Percentiles rank a stretch among this genome's conserved stretches.
These are phyloP conservation scores for Gymnopilus dilepis DNA, from an alignment of 768 basidiomycete genomes.

Conservation along the genomic window DNA sequence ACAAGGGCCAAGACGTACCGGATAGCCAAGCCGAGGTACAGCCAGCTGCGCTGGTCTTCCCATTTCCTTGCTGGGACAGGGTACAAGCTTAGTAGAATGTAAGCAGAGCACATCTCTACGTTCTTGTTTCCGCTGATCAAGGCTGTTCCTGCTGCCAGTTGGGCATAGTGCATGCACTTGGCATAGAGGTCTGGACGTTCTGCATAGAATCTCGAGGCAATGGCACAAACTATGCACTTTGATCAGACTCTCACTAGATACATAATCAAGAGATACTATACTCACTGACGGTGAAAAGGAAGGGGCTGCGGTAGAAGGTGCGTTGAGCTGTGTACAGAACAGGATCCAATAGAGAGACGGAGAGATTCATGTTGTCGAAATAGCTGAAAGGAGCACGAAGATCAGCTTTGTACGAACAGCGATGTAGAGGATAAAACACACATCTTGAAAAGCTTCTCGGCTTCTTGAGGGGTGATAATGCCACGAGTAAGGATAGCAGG, in stretches of 20 bases:
- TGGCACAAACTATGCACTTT: slow-evolving; percentile 71
- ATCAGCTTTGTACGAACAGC: background rate
- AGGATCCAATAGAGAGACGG: slow-evolving; percentile 80
- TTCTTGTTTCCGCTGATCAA: slow-evolving; percentile 78
- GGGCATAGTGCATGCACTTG: slow-evolving; percentile 75
- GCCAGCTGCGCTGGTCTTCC: slow-evolving; percentile 91
- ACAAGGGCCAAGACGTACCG: slow-evolving; percentile 48
- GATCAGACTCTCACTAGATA: background rate
- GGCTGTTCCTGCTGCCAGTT: slow-evolving; percentile 77
- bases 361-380: slow-evolving; percentile 80
- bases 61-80: slow-evolving; percentile 76
- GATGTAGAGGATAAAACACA: slow-evolving; percentile 33
- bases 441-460: slow-evolving; percentile 77
- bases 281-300: slow-evolving; percentile 90
- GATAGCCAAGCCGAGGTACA: slow-evolving; percentile 89
- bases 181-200: slow-evolving; percentile 73
- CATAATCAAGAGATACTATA: slow-evolving; percentile 22
- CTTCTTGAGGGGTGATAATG: slow-evolving; percentile 67
- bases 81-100: slow-evolving; percentile 79
- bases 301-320: slow-evolving; percentile 84
- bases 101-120: slow-evolving; percentile 86
- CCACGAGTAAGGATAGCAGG: slow-evolving; percentile 71
- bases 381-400: slow-evolving; percentile 49
- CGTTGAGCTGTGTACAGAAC: slow-evolving; percentile 83
- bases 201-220: slow-evolving; percentile 82